phyloP scores from a whole-genome alignment of 2,329 filamentous ascomycete species.

The Penicillium sp. region DNA sequence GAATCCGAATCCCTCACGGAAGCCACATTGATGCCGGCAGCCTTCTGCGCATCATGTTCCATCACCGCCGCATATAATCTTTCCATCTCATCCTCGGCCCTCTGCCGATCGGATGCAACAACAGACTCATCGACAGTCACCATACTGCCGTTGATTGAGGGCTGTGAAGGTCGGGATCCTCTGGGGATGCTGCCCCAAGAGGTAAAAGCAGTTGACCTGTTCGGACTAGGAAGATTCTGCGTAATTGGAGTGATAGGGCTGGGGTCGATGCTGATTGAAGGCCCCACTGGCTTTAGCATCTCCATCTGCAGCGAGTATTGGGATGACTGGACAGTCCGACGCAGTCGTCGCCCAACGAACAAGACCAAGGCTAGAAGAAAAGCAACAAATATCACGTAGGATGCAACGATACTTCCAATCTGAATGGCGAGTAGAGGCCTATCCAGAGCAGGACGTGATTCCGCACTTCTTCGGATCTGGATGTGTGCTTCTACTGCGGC shows the following conservation, averaged over 20 bases:
- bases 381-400: conserved; percentile 76
- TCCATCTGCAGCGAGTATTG: conserved; percentile 56
- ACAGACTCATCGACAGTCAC: conserved; percentile 74
- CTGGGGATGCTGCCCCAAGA: conserved; percentile 41
- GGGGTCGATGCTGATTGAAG: conserved; percentile 30
- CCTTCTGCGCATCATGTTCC: conserved; percentile 70
- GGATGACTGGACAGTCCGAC: conserved; percentile 53
- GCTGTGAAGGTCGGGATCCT: conserved; percentile 34
- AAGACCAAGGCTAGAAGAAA: conserved; percentile 69
- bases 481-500: conserved; percentile 36
- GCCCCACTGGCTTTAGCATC: conserved; percentile 52
- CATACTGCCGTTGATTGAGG: conserved; percentile 60
- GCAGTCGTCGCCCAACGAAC: conserved; percentile 58
- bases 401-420: conserved; percentile 78
- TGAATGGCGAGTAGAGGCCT: conserved; percentile 71
- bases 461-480: conserved; percentile 45
- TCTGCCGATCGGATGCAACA: conserved; percentile 70
- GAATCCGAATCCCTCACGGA: conserved; percentile 17
- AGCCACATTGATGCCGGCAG: conserved; percentile 22
- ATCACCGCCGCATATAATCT: conserved; percentile 89
- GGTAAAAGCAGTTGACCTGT: conserved; percentile 37
- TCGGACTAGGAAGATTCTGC: conserved; percentile 36
- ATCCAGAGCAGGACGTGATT: conserved; percentile 51
- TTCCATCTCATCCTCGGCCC: conserved; percentile 81
- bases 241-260: conserved; percentile 37